Conservation (phyloP, 164 flowering plant genomes). For the Sedum album region DNA sequence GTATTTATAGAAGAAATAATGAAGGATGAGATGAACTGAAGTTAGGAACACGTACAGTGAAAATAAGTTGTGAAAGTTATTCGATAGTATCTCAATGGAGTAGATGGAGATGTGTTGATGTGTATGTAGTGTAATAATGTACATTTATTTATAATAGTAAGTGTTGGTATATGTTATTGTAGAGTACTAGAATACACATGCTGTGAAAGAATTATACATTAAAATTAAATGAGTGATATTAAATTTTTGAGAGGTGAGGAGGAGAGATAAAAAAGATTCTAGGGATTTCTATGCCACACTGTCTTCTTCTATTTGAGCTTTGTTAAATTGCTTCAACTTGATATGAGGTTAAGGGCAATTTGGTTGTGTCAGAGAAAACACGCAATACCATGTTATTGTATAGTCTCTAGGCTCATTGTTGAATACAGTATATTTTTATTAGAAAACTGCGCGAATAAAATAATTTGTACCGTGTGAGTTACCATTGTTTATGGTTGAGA, state of each 20-base stretch:
- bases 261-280: conserved; percentile 16
- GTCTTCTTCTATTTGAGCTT: conserved; percentile 8
- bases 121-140: neutral
- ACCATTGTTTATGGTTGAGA: too few species aligned
- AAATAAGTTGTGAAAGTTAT: conserved; percentile 16
- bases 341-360: neutral
- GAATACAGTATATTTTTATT: neutral
- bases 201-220: conserved; percentile 24
- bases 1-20: conserved; percentile 12
- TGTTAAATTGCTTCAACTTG: conserved; percentile 7
- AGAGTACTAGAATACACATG: conserved; percentile 23
- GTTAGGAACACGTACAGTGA: conserved; percentile 7
- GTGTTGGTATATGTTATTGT: conserved; percentile 10
- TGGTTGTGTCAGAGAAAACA: conserved; percentile 19
- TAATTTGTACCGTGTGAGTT: neutral
- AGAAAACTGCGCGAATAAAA: neutral
- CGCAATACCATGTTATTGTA: conserved; percentile 18
- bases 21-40: neutral
- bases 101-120: neutral
- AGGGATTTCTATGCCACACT: conserved; percentile 21
- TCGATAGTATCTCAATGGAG: neutral
- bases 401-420: neutral
- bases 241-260: neutral
- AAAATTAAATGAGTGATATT: conserved; percentile 21
- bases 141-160: neutral